Percentiles rank a stretch among this genome's conserved stretches.
Evolutionary conservation across 805 yeast genomes (phyloP).

Genomic region (Nakazawaea molendinolei): DNA sequence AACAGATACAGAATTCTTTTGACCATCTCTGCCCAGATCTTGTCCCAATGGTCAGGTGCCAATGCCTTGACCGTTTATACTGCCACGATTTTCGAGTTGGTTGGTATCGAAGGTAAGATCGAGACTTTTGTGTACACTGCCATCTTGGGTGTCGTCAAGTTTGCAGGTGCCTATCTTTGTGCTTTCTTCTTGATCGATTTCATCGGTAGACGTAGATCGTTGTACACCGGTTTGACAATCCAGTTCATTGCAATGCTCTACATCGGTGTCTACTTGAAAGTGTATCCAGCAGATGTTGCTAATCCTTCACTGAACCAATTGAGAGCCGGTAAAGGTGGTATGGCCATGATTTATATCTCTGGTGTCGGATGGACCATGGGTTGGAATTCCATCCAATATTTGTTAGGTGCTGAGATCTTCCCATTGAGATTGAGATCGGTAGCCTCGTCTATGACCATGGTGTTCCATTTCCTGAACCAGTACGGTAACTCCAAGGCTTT

Average conservation of each 20-base stretch:
- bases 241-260: constrained; percentile 38
- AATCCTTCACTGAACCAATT: constrained; percentile 32
- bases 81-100: constrained; percentile 41
- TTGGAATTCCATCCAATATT: constrained; percentile 39
- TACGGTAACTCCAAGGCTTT: constrained; percentile 38
- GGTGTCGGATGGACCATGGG: constrained; percentile 59
- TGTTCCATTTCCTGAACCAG: constrained; percentile 49
- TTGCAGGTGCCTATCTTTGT: constrained; percentile 37
- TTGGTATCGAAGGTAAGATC: constrained; percentile 34
- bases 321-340: constrained; percentile 43
- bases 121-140: constrained; percentile 42
- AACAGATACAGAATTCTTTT: constrained; percentile 39
- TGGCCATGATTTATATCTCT: constrained; percentile 41
- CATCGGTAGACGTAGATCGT: constrained; percentile 43
- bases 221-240: constrained; percentile 40
- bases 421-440: constrained; percentile 31
- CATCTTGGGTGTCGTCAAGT: constrained; percentile 47
- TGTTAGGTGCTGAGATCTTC: constrained; percentile 49
- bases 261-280: constrained; percentile 37
- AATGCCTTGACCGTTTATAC: constrained; percentile 51
- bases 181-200: constrained; percentile 50
- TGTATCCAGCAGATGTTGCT: constrained; percentile 34
- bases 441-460: constrained; percentile 37
- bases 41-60: constrained; percentile 58
- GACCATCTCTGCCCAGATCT: constrained; percentile 36